Evolutionary conservation across 257 asterid species (phyloP).

Genomic region (Solanum commersonii): DNA sequence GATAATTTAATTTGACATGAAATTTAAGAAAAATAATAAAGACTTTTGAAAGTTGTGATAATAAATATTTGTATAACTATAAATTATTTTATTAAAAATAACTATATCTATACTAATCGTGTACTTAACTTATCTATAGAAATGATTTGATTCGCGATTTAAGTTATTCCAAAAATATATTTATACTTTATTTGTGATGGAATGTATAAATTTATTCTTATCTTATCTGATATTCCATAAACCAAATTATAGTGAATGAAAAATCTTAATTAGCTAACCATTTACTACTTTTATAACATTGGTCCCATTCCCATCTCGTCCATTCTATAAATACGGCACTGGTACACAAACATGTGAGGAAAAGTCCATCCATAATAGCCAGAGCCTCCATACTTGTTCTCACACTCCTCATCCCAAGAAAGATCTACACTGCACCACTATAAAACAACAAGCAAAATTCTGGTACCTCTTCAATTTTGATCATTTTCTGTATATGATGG

Average conservation of each 20-base stretch:
- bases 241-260: neutral
- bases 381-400: neutral
- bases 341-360: neutral
- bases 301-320: neutral
- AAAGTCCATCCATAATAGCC: neutral
- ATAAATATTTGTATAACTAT: too few relatives aligned
- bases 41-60: too few relatives aligned
- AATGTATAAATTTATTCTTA: neutral
- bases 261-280: neutral
- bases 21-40: too few relatives aligned
- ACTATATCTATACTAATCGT: too few relatives aligned
- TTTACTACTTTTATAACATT: neutral
- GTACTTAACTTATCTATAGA: too few relatives aligned
- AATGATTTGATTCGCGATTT: too few relatives aligned
- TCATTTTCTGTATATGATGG: constrained; percentile 27
- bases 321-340: neutral
- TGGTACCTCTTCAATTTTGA: neutral
- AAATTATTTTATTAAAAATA: too few relatives aligned
- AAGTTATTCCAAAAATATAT: too few relatives aligned
- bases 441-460: neutral
- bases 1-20: too few relatives aligned
- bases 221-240: neutral
- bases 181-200: too few relatives aligned
- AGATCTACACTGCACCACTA: neutral
- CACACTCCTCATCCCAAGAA: neutral